These are phyloP conservation scores for Phlyctochytrium bullatum DNA, from an alignment of 192 early-diverging fungal species.

Conservation along the genomic window DNA sequence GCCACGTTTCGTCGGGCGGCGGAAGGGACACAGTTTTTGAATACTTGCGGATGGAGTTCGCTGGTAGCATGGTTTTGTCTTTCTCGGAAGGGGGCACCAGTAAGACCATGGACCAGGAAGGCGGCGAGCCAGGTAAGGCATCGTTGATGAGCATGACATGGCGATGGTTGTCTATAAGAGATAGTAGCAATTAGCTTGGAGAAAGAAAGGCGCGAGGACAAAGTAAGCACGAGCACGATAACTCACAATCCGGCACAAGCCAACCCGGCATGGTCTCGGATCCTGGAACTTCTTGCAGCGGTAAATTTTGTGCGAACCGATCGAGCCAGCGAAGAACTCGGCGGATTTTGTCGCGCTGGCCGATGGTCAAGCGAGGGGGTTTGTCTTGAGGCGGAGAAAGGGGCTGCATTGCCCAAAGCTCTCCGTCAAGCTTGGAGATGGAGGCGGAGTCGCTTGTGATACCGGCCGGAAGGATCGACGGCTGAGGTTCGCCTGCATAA, in stretches of 20 bases:
- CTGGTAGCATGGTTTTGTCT: neutral
- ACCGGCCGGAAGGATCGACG: no score
- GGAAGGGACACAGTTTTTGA: no score
- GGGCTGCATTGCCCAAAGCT: neutral
- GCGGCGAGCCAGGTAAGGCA: neutral
- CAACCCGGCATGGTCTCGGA: neutral
- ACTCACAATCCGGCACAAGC: neutral
- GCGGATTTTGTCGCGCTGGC: neutral
- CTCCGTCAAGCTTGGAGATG: neutral
- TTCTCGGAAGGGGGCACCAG: neutral
- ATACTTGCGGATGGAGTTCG: no score
- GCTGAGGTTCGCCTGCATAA: no score
- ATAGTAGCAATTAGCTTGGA: neutral
- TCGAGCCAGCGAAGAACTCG: neutral
- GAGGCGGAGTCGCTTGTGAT: neutral
- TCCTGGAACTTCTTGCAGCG: neutral
- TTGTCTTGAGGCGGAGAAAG: neutral
- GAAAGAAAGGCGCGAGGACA: neutral
- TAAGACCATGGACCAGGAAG: slow-evolving; percentile 4
- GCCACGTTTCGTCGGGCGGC: no score
- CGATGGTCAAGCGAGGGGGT: neutral
- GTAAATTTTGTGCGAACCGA: neutral
- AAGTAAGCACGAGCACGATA: neutral
- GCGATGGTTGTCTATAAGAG: neutral
- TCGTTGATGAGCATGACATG: slow-evolving; percentile 1